Evolutionary conservation across 2,329 filamentous ascomycete genomes (phyloP).

Genomic region (Paramyrothecium roridum): DNA sequence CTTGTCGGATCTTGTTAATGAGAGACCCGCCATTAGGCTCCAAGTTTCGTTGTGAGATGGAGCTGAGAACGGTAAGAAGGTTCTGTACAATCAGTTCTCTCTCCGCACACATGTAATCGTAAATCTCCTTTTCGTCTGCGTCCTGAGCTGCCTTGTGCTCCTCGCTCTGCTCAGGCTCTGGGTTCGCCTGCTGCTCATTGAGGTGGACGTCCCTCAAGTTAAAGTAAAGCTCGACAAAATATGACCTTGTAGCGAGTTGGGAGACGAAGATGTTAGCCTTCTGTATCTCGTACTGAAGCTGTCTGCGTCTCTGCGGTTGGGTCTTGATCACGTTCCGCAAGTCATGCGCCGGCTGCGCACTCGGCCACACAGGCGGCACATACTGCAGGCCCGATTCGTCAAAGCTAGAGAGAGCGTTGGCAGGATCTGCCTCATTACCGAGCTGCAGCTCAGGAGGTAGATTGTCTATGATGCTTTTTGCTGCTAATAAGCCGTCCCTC

Average conservation of each 20-base stretch:
- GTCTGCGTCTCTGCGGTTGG: constrained; percentile 47
- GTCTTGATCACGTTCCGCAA: constrained; percentile 46
- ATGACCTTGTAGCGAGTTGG: constrained; percentile 76
- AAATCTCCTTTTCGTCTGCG: constrained; percentile 45
- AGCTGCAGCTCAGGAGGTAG: constrained; percentile 69
- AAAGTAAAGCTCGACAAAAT: constrained; percentile 84
- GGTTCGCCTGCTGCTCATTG: constrained; percentile 37
- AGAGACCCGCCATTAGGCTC: constrained; percentile 65
- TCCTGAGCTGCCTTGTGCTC: constrained; percentile 34
- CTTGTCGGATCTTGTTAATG: constrained; percentile 82
- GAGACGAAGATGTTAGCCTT: constrained; percentile 88
- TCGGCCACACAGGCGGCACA: constrained; percentile 47
- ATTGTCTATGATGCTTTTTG: constrained; percentile 65
- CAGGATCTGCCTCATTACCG: constrained; percentile 32
- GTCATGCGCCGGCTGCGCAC: constrained; percentile 44
- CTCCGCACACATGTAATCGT: constrained; percentile 68
- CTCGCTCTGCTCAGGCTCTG: constrained; percentile 27
- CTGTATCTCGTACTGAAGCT: constrained; percentile 81
- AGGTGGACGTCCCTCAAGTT: constrained; percentile 67
- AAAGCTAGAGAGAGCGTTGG: constrained; percentile 33
- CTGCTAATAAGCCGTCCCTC: constrained; percentile 65
- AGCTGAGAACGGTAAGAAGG: constrained; percentile 69
- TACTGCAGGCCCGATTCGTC: constrained; percentile 49
- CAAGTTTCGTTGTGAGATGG: constrained; percentile 81
- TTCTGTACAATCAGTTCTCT: constrained; percentile 79